Percentiles rank a stretch among this genome's conserved stretches.
Conservation (phyloP, 169 alveolate genomes). For the Plasmodium gonderi region DNA sequence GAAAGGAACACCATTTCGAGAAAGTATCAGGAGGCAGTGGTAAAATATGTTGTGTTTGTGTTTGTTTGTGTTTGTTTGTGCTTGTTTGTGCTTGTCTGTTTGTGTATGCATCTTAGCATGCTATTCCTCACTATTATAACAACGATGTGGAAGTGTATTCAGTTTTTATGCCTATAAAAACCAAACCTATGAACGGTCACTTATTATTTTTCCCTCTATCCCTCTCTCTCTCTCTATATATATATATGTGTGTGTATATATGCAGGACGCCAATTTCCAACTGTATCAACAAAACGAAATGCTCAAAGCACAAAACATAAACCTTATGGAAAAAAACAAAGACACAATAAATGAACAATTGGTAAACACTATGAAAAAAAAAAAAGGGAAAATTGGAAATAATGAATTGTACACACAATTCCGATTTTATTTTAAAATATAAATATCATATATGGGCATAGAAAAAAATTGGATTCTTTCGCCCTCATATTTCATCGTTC, state of each 20-base stretch:
- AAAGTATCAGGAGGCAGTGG: conserved; percentile 73
- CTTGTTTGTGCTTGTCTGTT: too few relatives aligned
- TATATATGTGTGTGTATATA: too few relatives aligned
- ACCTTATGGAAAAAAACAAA: conserved; percentile 54
- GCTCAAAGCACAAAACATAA: conserved; percentile 67
- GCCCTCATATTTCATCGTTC: too few relatives aligned
- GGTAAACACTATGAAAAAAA: not conserved
- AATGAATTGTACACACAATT: not conserved
- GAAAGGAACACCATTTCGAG: conserved; percentile 32
- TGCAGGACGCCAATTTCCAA: conserved; percentile 66
- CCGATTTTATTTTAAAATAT: not conserved
- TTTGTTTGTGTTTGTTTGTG: too few relatives aligned
- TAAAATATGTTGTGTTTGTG: not conserved
- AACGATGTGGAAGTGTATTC: not conserved
- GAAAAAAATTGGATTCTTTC: not conserved
- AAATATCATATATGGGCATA: not conserved
- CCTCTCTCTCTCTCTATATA: too few relatives aligned
- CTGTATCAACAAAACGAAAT: conserved; percentile 67
- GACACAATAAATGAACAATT: conserved; percentile 33
- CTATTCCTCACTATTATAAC: not conserved
- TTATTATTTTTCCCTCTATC: too few relatives aligned
- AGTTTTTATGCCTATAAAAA: too few relatives aligned
- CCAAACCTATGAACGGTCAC: too few relatives aligned
- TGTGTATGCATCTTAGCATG: too few relatives aligned
- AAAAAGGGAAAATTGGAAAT: conserved; percentile 3